phyloP scores from a whole-genome alignment of 768 basidiomycete genomes.

The Multifurca ochricompacta region DNA sequence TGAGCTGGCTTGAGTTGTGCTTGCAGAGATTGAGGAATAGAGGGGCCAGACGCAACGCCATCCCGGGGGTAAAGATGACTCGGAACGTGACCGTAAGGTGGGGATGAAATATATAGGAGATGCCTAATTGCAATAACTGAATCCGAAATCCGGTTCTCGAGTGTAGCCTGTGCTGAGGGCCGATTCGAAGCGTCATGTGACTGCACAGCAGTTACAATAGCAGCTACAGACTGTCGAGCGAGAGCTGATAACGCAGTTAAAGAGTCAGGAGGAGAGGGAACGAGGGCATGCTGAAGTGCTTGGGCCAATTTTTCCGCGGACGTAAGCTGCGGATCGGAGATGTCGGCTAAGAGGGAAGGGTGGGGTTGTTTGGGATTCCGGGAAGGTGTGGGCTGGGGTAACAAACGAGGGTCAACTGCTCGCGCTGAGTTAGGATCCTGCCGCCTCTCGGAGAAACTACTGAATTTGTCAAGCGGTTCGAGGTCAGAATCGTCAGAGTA shows the following conservation, averaged over 20 bases:
- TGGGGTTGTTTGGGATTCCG: background rate
- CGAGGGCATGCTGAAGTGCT: slow-evolving; percentile 50
- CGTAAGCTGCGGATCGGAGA: slow-evolving; percentile 40
- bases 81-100: slow-evolving; percentile 55
- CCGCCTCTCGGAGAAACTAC: slow-evolving; percentile 16
- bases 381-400: background rate
- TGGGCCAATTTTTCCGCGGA: slow-evolving; percentile 62
- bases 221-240: slow-evolving; percentile 51
- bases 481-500: slow-evolving; percentile 78
- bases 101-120: slow-evolving; percentile 61
- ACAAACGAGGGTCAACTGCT: background rate
- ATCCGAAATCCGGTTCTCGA: slow-evolving; percentile 54
- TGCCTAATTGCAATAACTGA: slow-evolving; percentile 71
- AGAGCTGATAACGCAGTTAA: slow-evolving; percentile 55
- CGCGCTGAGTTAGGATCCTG: background rate
- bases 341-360: background rate
- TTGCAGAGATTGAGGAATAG: slow-evolving; percentile 39
- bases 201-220: slow-evolving; percentile 55
- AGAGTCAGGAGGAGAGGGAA: slow-evolving; percentile 49
- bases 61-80: slow-evolving; percentile 20
- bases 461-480: slow-evolving; percentile 37
- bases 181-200: slow-evolving; percentile 36
- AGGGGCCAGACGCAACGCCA: background rate
- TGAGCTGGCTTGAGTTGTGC: slow-evolving; percentile 64
- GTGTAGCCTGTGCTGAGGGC: slow-evolving; percentile 45